A percentile compares a stretch with the other conserved stretches of the same genome.
phyloP scores from a whole-genome alignment of 2,329 filamentous ascomycete genomes.

The Colletotrichum melonis region DNA sequence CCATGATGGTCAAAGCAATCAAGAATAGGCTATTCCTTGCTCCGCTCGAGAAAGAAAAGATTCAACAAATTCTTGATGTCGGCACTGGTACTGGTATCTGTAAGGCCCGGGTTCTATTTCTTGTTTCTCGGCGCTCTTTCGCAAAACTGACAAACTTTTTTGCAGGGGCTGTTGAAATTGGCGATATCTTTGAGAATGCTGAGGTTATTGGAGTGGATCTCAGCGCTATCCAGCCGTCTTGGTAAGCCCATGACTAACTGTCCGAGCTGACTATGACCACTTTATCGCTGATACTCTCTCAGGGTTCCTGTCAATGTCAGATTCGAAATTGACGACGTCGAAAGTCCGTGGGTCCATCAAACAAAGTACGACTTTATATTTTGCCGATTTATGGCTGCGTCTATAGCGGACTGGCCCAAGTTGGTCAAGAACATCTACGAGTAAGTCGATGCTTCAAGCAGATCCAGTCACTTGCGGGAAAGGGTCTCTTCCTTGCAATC shows the following conservation, averaged over 20 bases:
- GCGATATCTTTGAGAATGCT: conserved; percentile 67
- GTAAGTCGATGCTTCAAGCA: conserved; percentile 41
- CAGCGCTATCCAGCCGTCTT: conserved; percentile 72
- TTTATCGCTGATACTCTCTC: conserved; percentile 35
- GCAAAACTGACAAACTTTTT: background rate
- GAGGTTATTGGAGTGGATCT: conserved; percentile 73
- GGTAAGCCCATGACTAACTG: background rate
- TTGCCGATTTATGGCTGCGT: conserved; percentile 43
- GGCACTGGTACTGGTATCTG: conserved; percentile 62
- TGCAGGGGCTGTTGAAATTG: conserved; percentile 70
- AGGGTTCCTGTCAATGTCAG: conserved; percentile 78
- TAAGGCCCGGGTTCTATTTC: background rate
- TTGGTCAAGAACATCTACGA: background rate
- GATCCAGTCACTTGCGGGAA: background rate
- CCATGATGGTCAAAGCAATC: background rate
- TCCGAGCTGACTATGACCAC: background rate
- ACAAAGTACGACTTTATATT: conserved; percentile 15
- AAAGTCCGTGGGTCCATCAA: conserved; percentile 35
- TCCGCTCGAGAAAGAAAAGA: conserved; percentile 1
- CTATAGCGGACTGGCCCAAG: background rate
- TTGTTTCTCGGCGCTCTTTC: background rate
- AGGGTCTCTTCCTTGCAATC: background rate
- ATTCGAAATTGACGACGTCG: conserved; percentile 77
- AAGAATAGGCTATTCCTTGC: background rate
- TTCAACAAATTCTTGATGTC: conserved; percentile 45